These are phyloP conservation scores for Hylodesmum podocarpum DNA, from an alignment of 306 rosid species.

Conservation along the genomic window DNA sequence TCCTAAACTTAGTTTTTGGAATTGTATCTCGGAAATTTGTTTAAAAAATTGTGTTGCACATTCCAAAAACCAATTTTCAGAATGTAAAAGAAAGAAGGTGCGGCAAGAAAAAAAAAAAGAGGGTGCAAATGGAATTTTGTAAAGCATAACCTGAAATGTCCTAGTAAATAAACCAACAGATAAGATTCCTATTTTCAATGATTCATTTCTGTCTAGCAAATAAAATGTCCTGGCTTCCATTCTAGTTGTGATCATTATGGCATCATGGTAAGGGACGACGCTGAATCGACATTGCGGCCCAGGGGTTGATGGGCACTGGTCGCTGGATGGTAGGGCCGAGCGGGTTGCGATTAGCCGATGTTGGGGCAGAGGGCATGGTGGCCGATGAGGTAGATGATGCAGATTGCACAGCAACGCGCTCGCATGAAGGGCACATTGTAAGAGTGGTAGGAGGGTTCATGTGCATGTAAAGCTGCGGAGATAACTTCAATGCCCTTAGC, in stretches of 20 bases:
- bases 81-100: background rate
- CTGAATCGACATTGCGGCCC: constrained; percentile 57
- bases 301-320: constrained; percentile 55
- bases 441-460: constrained; percentile 98
- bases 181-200: constrained; percentile 5
- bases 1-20: too few relatives aligned
- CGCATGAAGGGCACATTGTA: constrained; percentile 94
- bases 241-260: background rate
- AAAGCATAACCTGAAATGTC: constrained; percentile 20
- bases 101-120: background rate
- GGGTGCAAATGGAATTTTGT: background rate
- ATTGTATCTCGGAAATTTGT: background rate
- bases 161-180: constrained; percentile 21
- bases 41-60: background rate
- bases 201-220: constrained; percentile 24
- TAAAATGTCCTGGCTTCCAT: background rate
- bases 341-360: constrained; percentile 25
- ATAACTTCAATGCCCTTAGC: constrained; percentile 83
- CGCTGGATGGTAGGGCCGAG: constrained; percentile 33
- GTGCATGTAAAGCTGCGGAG: constrained; percentile 88
- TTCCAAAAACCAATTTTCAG: background rate
- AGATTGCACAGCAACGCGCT: constrained; percentile 67
- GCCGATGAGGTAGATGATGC: constrained; percentile 49
- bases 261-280: constrained; percentile 34
- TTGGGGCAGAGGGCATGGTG: constrained; percentile 7